Percentiles rank a stretch among this genome's conserved stretches.
Evolutionary conservation across 2,329 filamentous ascomycete genomes (phyloP).

Genomic region (Aspergillus neotritici): DNA sequence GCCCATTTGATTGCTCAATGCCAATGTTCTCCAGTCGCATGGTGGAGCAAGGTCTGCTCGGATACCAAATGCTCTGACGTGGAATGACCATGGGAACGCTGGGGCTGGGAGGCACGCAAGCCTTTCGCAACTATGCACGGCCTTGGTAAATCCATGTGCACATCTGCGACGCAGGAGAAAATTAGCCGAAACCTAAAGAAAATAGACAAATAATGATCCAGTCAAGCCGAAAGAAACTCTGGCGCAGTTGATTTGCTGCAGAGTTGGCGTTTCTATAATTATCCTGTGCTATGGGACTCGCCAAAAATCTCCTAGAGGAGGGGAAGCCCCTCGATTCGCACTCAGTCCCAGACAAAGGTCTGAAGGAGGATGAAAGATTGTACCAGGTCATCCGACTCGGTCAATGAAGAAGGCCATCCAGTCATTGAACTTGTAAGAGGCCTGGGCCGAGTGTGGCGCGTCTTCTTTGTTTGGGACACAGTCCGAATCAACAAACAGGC

Average conservation of each 20-base stretch:
- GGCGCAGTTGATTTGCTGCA: conserved; percentile 5
- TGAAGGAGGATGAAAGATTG: neutral
- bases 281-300: conserved; percentile 5
- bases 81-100: conserved; percentile 26
- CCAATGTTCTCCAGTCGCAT: neutral
- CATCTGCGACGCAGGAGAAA: conserved; percentile 18
- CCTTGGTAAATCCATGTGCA: too few relatives aligned
- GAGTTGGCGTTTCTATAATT: conserved; percentile 15
- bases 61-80: conserved; percentile 14
- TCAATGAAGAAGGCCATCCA: too few relatives aligned
- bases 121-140: conserved; percentile 28
- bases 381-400: too few relatives aligned
- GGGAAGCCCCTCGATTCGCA: neutral
- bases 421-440: too few relatives aligned
- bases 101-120: conserved; percentile 29
- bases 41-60: conserved; percentile 10
- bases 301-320: neutral
- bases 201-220: too few relatives aligned
- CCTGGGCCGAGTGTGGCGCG: too few relatives aligned
- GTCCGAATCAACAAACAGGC: too few relatives aligned
- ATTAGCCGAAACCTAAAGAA: neutral
- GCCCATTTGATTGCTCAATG: conserved; percentile 11
- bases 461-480: too few relatives aligned
- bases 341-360: too few relatives aligned
- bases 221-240: neutral